Percentiles rank a stretch among this genome's conserved stretches.
phyloP scores from a whole-genome alignment of 768 basidiomycete species.

The Crassisporium funariophilum region DNA sequence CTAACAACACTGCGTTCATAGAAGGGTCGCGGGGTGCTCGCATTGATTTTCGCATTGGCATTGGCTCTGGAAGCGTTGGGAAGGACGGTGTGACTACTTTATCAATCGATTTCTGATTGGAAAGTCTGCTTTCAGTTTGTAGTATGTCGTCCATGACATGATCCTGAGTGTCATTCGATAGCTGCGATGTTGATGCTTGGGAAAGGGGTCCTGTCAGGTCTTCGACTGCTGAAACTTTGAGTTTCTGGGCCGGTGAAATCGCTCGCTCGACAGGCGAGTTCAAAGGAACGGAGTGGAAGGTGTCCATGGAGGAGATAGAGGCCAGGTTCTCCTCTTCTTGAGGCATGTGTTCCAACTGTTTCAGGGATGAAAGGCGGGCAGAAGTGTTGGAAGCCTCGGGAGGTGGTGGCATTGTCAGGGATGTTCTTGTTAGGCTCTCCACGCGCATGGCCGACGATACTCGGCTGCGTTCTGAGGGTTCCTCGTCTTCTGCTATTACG shows the following conservation, averaged over 20 bases:
- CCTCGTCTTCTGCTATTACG: constrained; percentile 73
- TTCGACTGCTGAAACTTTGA: no score
- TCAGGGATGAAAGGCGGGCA: background rate
- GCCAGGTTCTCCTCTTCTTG: constrained; percentile 10
- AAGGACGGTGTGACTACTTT: constrained; percentile 50
- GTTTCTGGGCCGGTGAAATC: no score
- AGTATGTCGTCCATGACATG: constrained; percentile 8
- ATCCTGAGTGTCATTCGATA: constrained; percentile 4
- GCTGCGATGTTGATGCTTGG: no score
- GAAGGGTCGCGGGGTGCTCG: constrained; percentile 51
- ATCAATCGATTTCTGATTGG: constrained; percentile 21
- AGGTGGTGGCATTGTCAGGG: background rate
- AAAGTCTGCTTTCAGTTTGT: constrained; percentile 11
- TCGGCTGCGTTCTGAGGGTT: constrained; percentile 47
- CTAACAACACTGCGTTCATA: constrained; percentile 28
- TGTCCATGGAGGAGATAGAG: constrained; percentile 35
- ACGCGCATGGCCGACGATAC: constrained; percentile 18
- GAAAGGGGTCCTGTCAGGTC: no score
- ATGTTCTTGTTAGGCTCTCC: background rate
- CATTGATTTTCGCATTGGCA: constrained; percentile 70
- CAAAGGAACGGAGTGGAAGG: constrained; percentile 40
- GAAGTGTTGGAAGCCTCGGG: background rate
- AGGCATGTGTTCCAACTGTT: constrained; percentile 2
- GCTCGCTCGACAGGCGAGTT: constrained; percentile 49
- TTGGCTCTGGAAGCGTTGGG: constrained; percentile 67